Evolutionary conservation across 2,329 filamentous ascomycete species (phyloP).

Genomic region (Talaromyces sp.): DNA sequence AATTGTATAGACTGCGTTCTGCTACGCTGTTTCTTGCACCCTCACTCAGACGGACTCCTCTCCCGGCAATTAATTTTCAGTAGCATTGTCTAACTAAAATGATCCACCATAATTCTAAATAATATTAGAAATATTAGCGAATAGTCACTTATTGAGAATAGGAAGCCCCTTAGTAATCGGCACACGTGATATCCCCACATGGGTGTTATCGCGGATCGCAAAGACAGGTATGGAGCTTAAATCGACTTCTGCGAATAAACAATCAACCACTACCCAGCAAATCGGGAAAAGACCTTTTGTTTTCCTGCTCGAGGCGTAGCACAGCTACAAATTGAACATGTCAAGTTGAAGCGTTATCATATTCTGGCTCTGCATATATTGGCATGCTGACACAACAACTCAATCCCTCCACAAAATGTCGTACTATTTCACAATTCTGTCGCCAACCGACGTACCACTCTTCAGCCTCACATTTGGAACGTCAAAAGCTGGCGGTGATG

Average conservation of each 20-base stretch:
- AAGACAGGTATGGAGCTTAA: background rate
- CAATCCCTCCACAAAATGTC: constrained; percentile 61
- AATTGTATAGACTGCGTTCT: background rate
- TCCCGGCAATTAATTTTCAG: background rate
- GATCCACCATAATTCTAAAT: background rate
- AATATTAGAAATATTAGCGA: background rate
- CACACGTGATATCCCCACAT: background rate
- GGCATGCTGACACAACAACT: background rate
- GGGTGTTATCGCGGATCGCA: background rate
- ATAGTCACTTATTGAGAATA: background rate
- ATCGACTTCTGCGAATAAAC: background rate
- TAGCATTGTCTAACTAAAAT: background rate
- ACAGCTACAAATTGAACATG: background rate
- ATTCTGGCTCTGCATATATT: background rate
- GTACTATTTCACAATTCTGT: constrained; percentile 97
- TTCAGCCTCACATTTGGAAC: constrained; percentile 98
- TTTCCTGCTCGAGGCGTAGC: background rate
- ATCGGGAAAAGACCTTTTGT: background rate
- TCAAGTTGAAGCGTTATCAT: background rate
- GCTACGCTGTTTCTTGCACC: background rate
- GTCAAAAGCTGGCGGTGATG: constrained; percentile 91
- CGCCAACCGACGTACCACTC: constrained; percentile 89
- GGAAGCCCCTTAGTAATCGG: background rate
- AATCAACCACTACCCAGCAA: background rate
- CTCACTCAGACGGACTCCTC: background rate